phyloP scores from a whole-genome alignment of 2,329 filamentous ascomycete species.

The Colletotrichum sp. region DNA sequence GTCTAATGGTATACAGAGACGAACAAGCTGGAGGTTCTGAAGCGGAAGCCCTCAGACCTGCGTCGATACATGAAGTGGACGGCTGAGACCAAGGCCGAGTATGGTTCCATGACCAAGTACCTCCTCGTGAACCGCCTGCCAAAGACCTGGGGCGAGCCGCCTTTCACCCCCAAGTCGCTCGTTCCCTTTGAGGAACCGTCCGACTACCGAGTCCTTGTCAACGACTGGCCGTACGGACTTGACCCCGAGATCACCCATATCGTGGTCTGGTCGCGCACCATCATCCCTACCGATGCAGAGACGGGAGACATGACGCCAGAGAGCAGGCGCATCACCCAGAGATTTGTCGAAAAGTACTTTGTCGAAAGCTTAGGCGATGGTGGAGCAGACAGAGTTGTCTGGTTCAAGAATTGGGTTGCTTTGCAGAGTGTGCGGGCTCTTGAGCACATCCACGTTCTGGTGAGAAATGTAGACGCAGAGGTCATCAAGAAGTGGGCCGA shows the following conservation, averaged over 20 bases:
- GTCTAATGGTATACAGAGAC: conserved; percentile 36
- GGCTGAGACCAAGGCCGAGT: conserved; percentile 68
- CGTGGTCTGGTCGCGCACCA: conserved; percentile 90
- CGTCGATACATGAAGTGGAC: conserved; percentile 82
- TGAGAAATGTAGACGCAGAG: conserved; percentile 58
- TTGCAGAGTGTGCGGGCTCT: conserved; percentile 87
- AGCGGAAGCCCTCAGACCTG: conserved; percentile 81
- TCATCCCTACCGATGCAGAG: conserved; percentile 71
- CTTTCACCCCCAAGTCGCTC: conserved; percentile 56
- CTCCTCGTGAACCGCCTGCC: conserved; percentile 76
- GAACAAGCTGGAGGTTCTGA: conserved; percentile 75
- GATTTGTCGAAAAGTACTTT: conserved; percentile 76
- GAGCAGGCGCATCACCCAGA: conserved; percentile 67
- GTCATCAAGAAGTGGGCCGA: conserved; percentile 59
- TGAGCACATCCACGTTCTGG: conserved; percentile 87
- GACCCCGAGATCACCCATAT: conserved; percentile 73
- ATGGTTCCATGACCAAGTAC: conserved; percentile 82
- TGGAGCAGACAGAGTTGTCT: conserved; percentile 65
- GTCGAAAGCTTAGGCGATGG: conserved; percentile 56
- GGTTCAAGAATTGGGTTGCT: conserved; percentile 95
- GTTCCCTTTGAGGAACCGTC: conserved; percentile 58
- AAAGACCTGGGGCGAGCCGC: conserved; percentile 66
- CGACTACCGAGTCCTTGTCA: conserved; percentile 76
- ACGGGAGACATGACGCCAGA: conserved; percentile 76
- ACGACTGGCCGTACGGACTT: conserved; percentile 95